Percentiles rank a stretch among this genome's conserved stretches.
Conservation (phyloP, 331 rosid genomes). For the Spiraea crenata region DNA sequence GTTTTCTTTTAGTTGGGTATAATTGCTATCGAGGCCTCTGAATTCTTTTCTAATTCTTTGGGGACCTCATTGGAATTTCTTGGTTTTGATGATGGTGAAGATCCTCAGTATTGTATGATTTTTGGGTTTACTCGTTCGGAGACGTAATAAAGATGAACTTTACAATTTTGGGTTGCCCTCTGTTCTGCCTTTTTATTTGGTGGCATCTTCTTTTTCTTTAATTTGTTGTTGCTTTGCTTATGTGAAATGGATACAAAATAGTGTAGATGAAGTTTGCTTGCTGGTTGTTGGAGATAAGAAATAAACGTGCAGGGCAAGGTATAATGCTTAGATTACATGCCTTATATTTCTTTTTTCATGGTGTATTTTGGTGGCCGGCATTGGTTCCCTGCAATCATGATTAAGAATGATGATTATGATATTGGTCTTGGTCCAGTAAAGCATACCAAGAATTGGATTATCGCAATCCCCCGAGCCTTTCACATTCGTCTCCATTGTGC, state of each 20-base stretch:
- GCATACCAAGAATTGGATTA: too few species aligned
- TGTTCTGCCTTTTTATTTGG: not conserved
- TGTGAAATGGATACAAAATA: not conserved
- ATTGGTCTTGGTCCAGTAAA: too few species aligned
- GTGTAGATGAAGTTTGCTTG: not conserved
- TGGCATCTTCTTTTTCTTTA: not conserved
- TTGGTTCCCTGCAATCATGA: too few species aligned
- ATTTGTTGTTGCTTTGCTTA: not conserved
- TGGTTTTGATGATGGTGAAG: not conserved
- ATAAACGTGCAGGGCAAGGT: slow-evolving; percentile 36
- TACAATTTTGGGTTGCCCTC: not conserved
- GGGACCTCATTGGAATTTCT: slow-evolving; percentile 11
- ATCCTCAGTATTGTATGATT: not conserved
- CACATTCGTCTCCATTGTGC: too few species aligned
- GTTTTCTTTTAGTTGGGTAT: too few species aligned
- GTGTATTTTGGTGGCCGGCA: too few species aligned
- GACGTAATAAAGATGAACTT: not conserved
- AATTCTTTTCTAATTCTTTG: not conserved
- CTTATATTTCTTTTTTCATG: too few species aligned
- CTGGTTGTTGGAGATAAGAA: not conserved
- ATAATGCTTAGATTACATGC: not conserved
- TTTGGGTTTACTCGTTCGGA: not conserved
- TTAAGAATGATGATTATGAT: too few species aligned
- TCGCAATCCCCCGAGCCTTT: too few species aligned
- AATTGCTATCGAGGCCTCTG: not conserved